These are phyloP conservation scores for Phytophthora capsici DNA, from an alignment of 352 stramenopile genomes.

Conservation along the genomic window DNA sequence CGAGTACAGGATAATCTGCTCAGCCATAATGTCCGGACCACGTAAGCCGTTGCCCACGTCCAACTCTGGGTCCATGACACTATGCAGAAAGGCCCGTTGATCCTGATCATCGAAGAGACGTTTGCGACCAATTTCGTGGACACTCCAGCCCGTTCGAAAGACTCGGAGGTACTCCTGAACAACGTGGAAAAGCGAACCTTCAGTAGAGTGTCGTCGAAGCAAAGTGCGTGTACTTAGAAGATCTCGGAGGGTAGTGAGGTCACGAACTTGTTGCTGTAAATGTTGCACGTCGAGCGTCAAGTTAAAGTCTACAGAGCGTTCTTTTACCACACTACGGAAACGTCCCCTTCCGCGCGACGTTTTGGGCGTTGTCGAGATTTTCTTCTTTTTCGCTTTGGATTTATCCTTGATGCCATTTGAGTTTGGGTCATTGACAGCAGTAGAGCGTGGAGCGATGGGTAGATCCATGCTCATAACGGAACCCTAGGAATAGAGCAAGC, in stretches of 20 bases:
- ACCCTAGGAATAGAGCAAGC: no score
- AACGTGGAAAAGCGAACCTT: constrained; percentile 9
- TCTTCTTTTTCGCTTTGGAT: no score
- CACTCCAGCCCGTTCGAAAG: constrained; percentile 16
- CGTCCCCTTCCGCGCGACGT: constrained; percentile 24
- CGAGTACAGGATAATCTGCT: constrained; percentile 49
- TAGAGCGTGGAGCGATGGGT: no score
- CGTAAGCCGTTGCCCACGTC: constrained; percentile 38
- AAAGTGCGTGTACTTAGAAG: constrained; percentile 2
- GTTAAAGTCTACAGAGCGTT: constrained; percentile 28
- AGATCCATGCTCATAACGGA: no score
- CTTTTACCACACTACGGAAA: constrained; percentile 38
- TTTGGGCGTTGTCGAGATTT: no score
- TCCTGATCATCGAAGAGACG: constrained; percentile 10
- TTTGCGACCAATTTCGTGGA: not conserved
- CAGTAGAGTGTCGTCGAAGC: constrained; percentile 2
- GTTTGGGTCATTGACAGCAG: no score
- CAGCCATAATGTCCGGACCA: constrained; percentile 33
- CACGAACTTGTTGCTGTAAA: constrained; percentile 37
- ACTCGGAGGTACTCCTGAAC: constrained; percentile 23
- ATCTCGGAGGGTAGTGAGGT: constrained; percentile 29
- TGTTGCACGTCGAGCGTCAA: constrained; percentile 44
- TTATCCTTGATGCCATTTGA: no score
- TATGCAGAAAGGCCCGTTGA: constrained; percentile 29
- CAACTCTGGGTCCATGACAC: constrained; percentile 30